A percentile compares a stretch with the other conserved stretches of the same genome.
phyloP scores from a whole-genome alignment of 2,329 filamentous ascomycete species.

The Phaeosphaeria sp. region DNA sequence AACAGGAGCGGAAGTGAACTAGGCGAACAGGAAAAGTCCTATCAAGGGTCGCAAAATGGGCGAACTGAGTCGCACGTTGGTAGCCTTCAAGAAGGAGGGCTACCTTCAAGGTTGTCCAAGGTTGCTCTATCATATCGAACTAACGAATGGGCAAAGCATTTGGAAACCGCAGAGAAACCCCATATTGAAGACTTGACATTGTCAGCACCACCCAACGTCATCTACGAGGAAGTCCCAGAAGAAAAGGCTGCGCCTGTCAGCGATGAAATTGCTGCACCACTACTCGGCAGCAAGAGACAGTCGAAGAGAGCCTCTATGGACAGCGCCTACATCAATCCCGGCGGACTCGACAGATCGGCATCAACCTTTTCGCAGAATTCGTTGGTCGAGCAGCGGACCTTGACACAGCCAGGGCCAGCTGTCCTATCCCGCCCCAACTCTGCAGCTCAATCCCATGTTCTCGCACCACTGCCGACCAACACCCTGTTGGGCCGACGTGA shows the following conservation, averaged over 20 bases:
- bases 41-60: slow-evolving; percentile 33
- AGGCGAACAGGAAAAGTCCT: slow-evolving; percentile 46
- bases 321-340: background rate
- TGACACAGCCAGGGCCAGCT: slow-evolving; percentile 27
- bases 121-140: slow-evolving; percentile 85
- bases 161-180: slow-evolving; percentile 77
- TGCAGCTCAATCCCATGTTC: slow-evolving; percentile 13
- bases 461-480: slow-evolving; percentile 40
- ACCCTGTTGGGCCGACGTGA: slow-evolving; percentile 63
- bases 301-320: slow-evolving; percentile 34
- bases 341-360: slow-evolving; percentile 21
- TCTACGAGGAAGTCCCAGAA: slow-evolving; percentile 42
- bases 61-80: slow-evolving; percentile 50
- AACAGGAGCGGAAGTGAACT: slow-evolving; percentile 20
- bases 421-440: slow-evolving; percentile 33
- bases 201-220: slow-evolving; percentile 51
- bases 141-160: slow-evolving; percentile 95
- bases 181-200: slow-evolving; percentile 67
- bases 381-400: slow-evolving; percentile 16
- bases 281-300: slow-evolving; percentile 21
- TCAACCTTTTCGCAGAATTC: slow-evolving; percentile 31
- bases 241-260: slow-evolving; percentile 63
- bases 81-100: slow-evolving; percentile 55
- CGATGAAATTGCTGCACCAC: slow-evolving; percentile 32
- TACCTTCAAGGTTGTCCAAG: slow-evolving; percentile 75